Evolutionary conservation across 2,329 filamentous ascomycete genomes (phyloP).

Genomic region (Aspergillus transmontanensis): DNA sequence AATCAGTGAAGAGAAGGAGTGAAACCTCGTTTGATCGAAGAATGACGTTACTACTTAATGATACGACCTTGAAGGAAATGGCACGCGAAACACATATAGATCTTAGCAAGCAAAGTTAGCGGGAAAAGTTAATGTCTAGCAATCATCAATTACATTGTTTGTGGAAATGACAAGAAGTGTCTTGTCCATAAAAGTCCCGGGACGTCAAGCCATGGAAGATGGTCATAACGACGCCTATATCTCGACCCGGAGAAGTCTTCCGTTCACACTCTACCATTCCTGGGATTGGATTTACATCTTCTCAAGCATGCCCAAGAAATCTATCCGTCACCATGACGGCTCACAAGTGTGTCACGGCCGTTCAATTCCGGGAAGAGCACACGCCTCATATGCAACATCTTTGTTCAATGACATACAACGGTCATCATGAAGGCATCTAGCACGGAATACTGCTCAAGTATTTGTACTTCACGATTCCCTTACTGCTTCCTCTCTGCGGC

Average conservation of each 20-base stretch:
- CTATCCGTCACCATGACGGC: background rate
- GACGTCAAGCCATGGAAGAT: background rate
- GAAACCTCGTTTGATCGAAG: background rate
- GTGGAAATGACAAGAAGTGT: background rate
- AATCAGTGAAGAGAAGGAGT: background rate
- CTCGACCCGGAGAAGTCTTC: background rate
- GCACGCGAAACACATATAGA: background rate
- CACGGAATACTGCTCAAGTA: background rate
- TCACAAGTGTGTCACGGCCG: background rate
- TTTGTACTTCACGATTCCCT: background rate
- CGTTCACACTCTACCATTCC: background rate
- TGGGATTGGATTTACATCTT: background rate
- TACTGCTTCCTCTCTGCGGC: background rate
- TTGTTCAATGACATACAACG: background rate
- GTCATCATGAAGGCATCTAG: slow-evolving; percentile 1
- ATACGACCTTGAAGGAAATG: background rate
- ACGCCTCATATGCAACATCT: background rate
- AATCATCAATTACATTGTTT: background rate
- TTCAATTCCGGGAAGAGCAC: background rate
- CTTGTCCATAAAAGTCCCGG: background rate
- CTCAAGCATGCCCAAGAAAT: background rate
- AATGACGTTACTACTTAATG: background rate
- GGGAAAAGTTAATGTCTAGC: background rate
- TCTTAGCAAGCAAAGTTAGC: background rate
- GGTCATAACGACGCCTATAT: background rate